A percentile compares a stretch with the other conserved stretches of the same genome.
Conservation (phyloP, 179 eudicot genomes). For the Beta corolliflora region DNA sequence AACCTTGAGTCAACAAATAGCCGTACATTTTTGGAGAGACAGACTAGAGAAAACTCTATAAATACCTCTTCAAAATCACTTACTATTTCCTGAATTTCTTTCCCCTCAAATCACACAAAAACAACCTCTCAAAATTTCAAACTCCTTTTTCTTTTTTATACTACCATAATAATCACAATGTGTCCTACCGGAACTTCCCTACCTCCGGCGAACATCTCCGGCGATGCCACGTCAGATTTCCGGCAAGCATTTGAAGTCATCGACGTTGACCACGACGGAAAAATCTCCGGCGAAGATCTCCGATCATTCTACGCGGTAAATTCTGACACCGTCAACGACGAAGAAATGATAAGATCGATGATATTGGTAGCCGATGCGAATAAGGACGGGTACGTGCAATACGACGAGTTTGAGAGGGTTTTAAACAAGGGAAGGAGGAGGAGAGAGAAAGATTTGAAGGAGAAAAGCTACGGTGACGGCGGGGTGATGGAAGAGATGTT, state of each 20-base stretch:
- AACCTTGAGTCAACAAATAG: neutral
- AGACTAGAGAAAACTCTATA: neutral
- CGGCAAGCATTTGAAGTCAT: constrained; percentile 66
- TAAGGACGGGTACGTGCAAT: constrained; percentile 68
- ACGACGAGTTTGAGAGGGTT: constrained; percentile 71
- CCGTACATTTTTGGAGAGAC: neutral
- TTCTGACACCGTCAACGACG: constrained; percentile 23
- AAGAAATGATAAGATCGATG: constrained; percentile 65
- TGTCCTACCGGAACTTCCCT: constrained; percentile 62
- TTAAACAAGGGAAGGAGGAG: constrained; percentile 18
- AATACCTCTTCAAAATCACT: neutral
- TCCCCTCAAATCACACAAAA: neutral
- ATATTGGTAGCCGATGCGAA: constrained; percentile 70
- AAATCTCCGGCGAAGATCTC: constrained; percentile 73
- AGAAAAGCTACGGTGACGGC: neutral
- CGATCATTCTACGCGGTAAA: constrained; percentile 46
- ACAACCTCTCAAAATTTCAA: neutral
- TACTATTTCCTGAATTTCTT: too few species aligned
- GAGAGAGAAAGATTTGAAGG: neutral
- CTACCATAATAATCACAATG: constrained; percentile 36
- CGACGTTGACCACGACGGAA: constrained; percentile 77
- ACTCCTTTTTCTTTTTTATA: neutral
- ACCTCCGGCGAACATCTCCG: neutral
- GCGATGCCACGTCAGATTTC: constrained; percentile 32
- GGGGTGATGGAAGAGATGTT: constrained; percentile 72